Base-by-base conservation (phyloP, 2,329 filamentous ascomycete species). In the Sporothrix mexicana region DNA sequence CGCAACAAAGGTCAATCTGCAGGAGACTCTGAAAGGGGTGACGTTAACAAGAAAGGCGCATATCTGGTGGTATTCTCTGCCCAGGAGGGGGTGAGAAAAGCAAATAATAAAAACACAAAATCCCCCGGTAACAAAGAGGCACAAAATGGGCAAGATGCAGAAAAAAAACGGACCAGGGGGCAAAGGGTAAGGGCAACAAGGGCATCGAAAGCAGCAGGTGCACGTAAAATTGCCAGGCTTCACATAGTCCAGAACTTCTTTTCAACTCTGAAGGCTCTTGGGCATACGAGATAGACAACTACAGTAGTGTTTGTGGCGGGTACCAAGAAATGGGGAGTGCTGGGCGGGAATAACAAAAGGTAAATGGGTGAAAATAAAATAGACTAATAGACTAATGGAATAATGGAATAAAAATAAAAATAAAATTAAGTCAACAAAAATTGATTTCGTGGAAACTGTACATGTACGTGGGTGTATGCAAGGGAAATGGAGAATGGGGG, bases 381-480 rank as follows among this genome's bases (percentile, higher is more conserved):
- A 61, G 20, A 72, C 70, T 43, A 66, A 73, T 20, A 15, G 57
- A 61, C 41, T 49, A 47, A 66, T 74, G 25, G 20, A 59, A 69
- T 20, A 12, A 43, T n/a, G n/a, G 43, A 53, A 55, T 69, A 57
- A 69, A 51, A 51, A n/a, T 20, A 12, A 43, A 55, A 53, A 55
- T 69, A 57, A 69, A 51, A 51, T 51, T 36, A 67, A 51, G n/a
- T 67, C 43, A 30, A 67, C 12, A 67, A 67, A 66, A 70, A 64
- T 71, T 66, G 23, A 25, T 23, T 67, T 66, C 70, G 23, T 49
- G 53, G 23, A 51, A 59, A 47, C 61, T 69, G 71, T 68, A 23
- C 64, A 62, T 69, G 71, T 68, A 23, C 64, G 69, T 61, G 45
- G 25, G 55, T 53, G 66, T 59, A 72, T 72, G 71, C 66, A 67